phyloP scores from a whole-genome alignment of 257 asterid genomes.

The Capsicum chinense region DNA sequence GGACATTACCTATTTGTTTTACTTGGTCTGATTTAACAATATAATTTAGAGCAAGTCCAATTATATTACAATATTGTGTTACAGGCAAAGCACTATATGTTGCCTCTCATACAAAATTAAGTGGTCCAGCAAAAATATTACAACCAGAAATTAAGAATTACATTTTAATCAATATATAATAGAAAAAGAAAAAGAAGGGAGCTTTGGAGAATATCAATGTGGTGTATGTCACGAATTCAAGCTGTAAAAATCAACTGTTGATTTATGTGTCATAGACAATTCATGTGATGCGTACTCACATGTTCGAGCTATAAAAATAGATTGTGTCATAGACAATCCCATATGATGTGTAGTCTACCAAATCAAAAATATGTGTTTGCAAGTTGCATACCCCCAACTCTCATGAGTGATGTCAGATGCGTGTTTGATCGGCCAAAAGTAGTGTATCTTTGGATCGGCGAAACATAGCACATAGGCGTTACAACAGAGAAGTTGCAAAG shows the following conservation, averaged over 20 bases:
- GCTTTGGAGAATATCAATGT: background rate
- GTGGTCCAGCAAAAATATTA: background rate
- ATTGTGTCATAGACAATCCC: background rate
- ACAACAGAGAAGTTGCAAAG: background rate
- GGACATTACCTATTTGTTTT: no score
- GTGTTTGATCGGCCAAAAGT: background rate
- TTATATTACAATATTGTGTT: background rate
- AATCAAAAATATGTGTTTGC: background rate
- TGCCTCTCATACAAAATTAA: background rate
- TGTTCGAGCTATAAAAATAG: no score
- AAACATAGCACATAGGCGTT: background rate
- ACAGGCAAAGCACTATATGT: conserved; percentile 23
- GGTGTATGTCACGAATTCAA: background rate
- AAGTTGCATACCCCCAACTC: no score
- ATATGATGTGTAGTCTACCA: background rate
- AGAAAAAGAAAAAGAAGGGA: background rate
- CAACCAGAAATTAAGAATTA: background rate
- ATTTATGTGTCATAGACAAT: background rate
- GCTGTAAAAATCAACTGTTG: background rate
- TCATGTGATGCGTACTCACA: background rate
- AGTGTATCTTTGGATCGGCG: no score
- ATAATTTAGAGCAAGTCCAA: conserved; percentile 21
- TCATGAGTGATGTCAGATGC: no score
- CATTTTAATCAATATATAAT: background rate
- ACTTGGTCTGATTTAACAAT: background rate